phyloP scores from a whole-genome alignment of 225 moss, liverwort and hornwort genomes.

The Polytrichum commune region DNA sequence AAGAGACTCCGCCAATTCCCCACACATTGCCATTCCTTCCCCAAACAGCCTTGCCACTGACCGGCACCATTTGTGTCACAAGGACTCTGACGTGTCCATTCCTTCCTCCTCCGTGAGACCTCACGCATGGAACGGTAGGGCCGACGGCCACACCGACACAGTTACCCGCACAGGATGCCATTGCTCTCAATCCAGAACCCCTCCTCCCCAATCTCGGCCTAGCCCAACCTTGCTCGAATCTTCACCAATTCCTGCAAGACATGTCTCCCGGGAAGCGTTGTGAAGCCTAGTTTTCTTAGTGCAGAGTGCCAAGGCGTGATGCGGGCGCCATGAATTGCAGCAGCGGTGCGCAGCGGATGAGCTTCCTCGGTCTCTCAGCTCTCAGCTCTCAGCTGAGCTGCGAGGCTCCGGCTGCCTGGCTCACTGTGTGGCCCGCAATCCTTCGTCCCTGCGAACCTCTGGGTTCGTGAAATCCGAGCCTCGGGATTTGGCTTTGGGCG shows the following conservation, averaged over 20 bases:
- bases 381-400: too few species aligned
- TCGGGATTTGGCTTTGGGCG: too few species aligned
- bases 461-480: too few species aligned
- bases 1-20: background rate
- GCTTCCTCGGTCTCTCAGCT: too few species aligned
- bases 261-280: too few species aligned
- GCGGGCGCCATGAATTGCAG: too few species aligned
- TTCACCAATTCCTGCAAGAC: background rate
- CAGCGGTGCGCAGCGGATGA: too few species aligned
- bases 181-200: slow-evolving; percentile 11
- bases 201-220: background rate
- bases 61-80: background rate
- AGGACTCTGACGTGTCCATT: too few species aligned
- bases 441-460: background rate
- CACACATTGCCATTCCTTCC: too few species aligned
- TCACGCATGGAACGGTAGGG: slow-evolving; percentile 12
- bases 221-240: background rate
- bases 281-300: background rate
- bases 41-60: slow-evolving; percentile 14
- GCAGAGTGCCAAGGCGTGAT: too few species aligned
- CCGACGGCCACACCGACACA: slow-evolving; percentile 39
- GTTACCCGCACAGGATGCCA: slow-evolving; percentile 40
- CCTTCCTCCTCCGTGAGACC: slow-evolving; percentile 8
- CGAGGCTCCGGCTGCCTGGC: too few species aligned
- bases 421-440: slow-evolving; percentile 14